Evolutionary conservation across 768 basidiomycete genomes (phyloP).

Genomic region (Terana coerulea): DNA sequence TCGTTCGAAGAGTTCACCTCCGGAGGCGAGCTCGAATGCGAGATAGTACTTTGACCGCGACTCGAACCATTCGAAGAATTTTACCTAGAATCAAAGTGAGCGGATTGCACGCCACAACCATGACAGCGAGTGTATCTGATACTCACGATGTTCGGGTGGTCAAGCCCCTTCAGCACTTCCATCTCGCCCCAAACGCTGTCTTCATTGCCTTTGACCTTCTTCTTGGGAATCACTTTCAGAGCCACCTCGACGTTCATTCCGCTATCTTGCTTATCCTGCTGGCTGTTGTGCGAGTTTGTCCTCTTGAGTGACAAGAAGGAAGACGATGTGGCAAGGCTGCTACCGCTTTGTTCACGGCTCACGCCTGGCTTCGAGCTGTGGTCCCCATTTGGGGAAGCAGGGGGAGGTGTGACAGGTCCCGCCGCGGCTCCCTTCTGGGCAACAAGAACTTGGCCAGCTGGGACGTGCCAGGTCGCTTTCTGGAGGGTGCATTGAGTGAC

Average conservation of each 20-base stretch:
- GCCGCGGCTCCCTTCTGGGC: conserved; percentile 58
- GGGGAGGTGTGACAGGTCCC: conserved; percentile 15
- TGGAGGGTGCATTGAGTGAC: conserved; percentile 23
- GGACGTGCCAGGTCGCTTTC: conserved; percentile 78
- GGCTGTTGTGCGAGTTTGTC: conserved; percentile 23
- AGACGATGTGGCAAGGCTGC: neutral
- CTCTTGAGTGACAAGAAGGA: conserved; percentile 20
- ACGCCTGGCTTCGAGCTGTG: neutral
- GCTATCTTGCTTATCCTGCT: conserved; percentile 19
- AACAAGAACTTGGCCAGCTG: conserved; percentile 50
- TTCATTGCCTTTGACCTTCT: conserved; percentile 92
- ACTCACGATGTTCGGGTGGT: conserved; percentile 89
- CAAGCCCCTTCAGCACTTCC: conserved; percentile 83
- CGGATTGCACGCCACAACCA: neutral
- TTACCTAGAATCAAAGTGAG: conserved; percentile 54
- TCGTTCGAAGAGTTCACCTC: conserved; percentile 93
- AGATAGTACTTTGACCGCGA: conserved; percentile 92
- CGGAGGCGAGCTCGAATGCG: conserved; percentile 90
- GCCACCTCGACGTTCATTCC: conserved; percentile 67
- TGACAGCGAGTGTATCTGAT: neutral
- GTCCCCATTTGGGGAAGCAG: conserved; percentile 5
- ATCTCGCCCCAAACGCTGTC: conserved; percentile 89
- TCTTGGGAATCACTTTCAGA: conserved; percentile 90
- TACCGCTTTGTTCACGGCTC: neutral
- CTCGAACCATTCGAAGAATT: conserved; percentile 97